Percentiles rank a stretch among this genome's conserved stretches.
phyloP scores from a whole-genome alignment of 208 protist genomes.

The Lotmaria passim region DNA sequence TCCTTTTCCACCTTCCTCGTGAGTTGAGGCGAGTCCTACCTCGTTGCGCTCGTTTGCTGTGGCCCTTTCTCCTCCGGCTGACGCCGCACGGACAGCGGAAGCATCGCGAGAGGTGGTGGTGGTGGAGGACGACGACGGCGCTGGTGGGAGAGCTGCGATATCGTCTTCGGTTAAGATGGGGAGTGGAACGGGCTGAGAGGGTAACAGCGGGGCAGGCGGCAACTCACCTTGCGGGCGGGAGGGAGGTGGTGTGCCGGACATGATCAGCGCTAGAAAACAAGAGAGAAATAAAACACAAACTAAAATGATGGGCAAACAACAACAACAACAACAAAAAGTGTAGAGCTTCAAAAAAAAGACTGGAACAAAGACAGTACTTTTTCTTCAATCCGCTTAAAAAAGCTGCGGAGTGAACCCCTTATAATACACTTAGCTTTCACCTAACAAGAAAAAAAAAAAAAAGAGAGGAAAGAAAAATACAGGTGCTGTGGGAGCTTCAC shows the following conservation, averaged over 20 bases:
- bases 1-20: background rate
- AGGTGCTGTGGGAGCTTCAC: too few species aligned
- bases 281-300: too few species aligned
- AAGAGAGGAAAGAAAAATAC: too few species aligned
- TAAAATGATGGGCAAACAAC: too few species aligned
- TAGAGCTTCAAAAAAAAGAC: too few species aligned
- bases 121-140: conserved; percentile 12
- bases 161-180: conserved; percentile 21
- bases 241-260: background rate
- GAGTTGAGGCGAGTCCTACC: background rate
- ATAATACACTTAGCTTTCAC: too few species aligned
- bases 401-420: too few species aligned
- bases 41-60: background rate
- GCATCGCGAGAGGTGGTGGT: too few species aligned
- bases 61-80: background rate
- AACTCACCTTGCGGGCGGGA: background rate
- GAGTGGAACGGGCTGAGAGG: conserved; percentile 6
- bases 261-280: background rate
- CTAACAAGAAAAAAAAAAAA: too few species aligned
- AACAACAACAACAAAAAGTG: too few species aligned
- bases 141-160: conserved; percentile 16
- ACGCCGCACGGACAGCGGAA: background rate
- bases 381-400: too few species aligned
- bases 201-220: background rate
- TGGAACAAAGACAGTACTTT: too few species aligned